A percentile compares a stretch with the other conserved stretches of the same genome.
Conservation (phyloP, 768 basidiomycete genomes). For the Chiua virens region DNA sequence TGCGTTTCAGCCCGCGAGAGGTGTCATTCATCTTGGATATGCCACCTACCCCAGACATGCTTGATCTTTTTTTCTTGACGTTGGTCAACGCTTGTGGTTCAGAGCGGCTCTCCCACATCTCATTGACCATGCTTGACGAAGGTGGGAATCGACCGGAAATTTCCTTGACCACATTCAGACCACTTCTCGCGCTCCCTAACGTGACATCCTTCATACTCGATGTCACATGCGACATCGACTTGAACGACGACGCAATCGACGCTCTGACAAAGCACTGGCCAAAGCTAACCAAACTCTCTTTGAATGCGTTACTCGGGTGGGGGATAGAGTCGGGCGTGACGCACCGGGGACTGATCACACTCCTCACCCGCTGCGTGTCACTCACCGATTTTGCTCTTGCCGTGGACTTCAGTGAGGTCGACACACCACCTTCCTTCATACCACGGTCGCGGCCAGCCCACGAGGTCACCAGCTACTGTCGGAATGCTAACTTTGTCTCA, state of each 20-base stretch:
- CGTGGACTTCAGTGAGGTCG: slow-evolving; percentile 22
- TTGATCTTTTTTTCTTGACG: slow-evolving; percentile 22
- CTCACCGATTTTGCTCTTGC: slow-evolving; percentile 19
- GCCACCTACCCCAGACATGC: slow-evolving; percentile 14
- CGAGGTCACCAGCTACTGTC: slow-evolving; percentile 11
- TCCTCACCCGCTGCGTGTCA: slow-evolving; percentile 13
- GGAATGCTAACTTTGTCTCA: slow-evolving; percentile 18
- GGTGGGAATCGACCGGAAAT: not conserved
- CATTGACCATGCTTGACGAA: slow-evolving; percentile 2
- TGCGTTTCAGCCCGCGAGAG: slow-evolving; percentile 13
- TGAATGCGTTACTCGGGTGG: slow-evolving; percentile 23
- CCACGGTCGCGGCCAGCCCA: slow-evolving; percentile 2
- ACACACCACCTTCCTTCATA: not conserved
- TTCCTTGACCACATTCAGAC: slow-evolving; percentile 11
- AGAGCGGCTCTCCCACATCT: slow-evolving; percentile 5
- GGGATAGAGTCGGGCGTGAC: slow-evolving; percentile 17
- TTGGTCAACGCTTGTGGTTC: slow-evolving; percentile 12
- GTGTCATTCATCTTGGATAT: slow-evolving; percentile 16
- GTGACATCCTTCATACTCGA: slow-evolving; percentile 15
- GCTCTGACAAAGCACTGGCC: slow-evolving; percentile 23
- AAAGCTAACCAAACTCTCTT: slow-evolving; percentile 4
- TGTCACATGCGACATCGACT: slow-evolving; percentile 14
- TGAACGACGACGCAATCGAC: slow-evolving; percentile 22
- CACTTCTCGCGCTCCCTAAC: slow-evolving; percentile 3
- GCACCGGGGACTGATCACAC: slow-evolving; percentile 16